Conservation (phyloP, 108 stramenopile species). For the Nitzschia inconspicua region DNA sequence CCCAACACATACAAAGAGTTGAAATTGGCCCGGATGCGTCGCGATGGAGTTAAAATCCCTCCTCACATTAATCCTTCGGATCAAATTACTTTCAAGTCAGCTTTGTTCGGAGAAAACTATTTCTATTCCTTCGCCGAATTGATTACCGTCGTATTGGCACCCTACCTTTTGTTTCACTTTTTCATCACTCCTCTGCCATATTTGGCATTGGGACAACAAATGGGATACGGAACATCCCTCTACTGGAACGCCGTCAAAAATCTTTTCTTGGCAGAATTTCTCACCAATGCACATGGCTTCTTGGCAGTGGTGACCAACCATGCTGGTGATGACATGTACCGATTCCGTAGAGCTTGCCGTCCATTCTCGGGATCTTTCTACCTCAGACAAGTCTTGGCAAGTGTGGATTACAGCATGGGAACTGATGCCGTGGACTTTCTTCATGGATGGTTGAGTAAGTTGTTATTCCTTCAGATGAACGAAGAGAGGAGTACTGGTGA, state of each 20-base stretch:
- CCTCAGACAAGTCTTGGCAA: conserved; percentile 60
- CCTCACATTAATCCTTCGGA: conserved; percentile 23
- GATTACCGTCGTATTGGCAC: conserved; percentile 40
- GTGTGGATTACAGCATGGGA: conserved; percentile 48
- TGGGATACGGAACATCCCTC: conserved; percentile 33
- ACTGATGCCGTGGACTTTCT: conserved; percentile 57
- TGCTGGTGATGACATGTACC: conserved; percentile 74
- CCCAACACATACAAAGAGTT: conserved; percentile 78
- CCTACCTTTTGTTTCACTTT: conserved; percentile 57
- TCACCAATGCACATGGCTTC: conserved; percentile 68
- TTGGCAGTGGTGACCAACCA: conserved; percentile 73
- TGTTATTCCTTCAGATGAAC: too few species aligned
- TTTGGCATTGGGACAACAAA: conserved; percentile 28
- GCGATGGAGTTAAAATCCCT: conserved; percentile 35
- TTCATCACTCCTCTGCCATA: conserved; percentile 53
- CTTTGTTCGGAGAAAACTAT: conserved; percentile 22
- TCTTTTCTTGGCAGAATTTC: conserved; percentile 57
- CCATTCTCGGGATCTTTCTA: conserved; percentile 64
- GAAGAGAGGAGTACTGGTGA: too few species aligned
- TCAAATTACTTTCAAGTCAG: conserved; percentile 34
- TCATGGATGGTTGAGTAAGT: conserved; percentile 74
- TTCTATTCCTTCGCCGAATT: conserved; percentile 36
- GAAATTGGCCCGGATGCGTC: conserved; percentile 36
- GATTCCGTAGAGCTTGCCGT: conserved; percentile 55
- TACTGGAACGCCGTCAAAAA: conserved; percentile 56